Conservation (phyloP, 2,329 filamentous ascomycete genomes). For the Scedosporium boydii region DNA sequence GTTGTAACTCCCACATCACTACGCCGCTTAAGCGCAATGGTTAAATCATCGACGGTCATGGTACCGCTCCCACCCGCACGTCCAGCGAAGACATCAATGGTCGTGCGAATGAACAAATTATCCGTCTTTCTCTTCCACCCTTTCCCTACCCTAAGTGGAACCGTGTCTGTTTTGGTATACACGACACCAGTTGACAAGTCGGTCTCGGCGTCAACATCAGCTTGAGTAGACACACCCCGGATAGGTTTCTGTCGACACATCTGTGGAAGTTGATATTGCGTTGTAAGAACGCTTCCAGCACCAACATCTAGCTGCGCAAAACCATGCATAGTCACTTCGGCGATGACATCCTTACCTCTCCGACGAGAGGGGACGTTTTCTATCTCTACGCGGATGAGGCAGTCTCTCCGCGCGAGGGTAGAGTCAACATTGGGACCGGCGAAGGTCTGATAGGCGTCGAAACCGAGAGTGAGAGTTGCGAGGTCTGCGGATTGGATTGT, state of each 20-base stretch:
- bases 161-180: background rate
- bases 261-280: background rate
- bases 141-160: background rate
- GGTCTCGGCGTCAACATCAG: background rate
- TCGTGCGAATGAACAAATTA: background rate
- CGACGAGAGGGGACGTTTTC: background rate
- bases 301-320: background rate
- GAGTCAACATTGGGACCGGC: background rate
- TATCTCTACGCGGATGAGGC: background rate
- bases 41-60: background rate
- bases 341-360: background rate
- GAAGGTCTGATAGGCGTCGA: background rate
- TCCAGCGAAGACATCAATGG: background rate
- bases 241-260: background rate
- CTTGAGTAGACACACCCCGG: background rate
- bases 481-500: background rate
- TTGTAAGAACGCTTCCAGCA: background rate
- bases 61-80: background rate
- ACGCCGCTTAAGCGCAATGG: background rate
- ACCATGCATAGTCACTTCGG: background rate
- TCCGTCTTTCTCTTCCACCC: background rate
- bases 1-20: background rate
- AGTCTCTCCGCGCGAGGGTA: background rate
- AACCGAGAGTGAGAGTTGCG: background rate
- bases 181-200: background rate